Evolutionary conservation across 306 rosid genomes (phyloP), one percentile per base, ranked within the genome.

Genomic region (Quercus variabilis): DNA sequence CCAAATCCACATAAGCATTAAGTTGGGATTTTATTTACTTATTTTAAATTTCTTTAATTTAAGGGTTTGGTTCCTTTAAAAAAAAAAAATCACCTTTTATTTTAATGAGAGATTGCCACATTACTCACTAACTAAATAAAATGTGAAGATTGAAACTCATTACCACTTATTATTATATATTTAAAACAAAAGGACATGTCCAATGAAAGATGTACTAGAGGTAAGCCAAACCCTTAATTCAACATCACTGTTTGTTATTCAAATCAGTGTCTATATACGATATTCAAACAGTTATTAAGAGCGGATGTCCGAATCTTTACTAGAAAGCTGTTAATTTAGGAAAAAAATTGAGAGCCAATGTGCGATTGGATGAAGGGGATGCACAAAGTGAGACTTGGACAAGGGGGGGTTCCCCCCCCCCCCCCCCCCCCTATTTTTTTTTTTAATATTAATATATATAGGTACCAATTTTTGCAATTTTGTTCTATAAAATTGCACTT

Each of bases 361-460:
- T 89, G 78, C 85, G 56, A 60, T 87, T 93, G 68, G 99, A 93
- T 58, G 99, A 96, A 95, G 99, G 93, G 35, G 93, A 95, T 71
- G 99, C 90, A 89, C 6, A 5, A 1, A 35, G 41, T 2, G 41
- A 35, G 41, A 35, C 41, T 5, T 35, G 41, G 41, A 33, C 1
- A 1, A 1, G 5, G 30, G 30, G 3, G 31, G 31, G 23, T 23
- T 23, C 1, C 23, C 23, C 23, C 23, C 23, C 23, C 23, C 23
- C 23, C 23, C 23, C 23, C 23, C 23, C 23, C 1, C 23, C 23
- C 23, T 23, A 23, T 23, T 23, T 23, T 23, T 23, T 23, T 23
- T 23, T 23, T 23, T 23, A 23, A 23, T 35, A 35, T 35, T 35
- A 35, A 35, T 35, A 35, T 35, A 35, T 35, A 35, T 35, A 35